Percentiles rank a stretch among this genome's conserved stretches.
Conservation (phyloP, 805 yeast genomes). For the Saccharomycopsis microspora region DNA sequence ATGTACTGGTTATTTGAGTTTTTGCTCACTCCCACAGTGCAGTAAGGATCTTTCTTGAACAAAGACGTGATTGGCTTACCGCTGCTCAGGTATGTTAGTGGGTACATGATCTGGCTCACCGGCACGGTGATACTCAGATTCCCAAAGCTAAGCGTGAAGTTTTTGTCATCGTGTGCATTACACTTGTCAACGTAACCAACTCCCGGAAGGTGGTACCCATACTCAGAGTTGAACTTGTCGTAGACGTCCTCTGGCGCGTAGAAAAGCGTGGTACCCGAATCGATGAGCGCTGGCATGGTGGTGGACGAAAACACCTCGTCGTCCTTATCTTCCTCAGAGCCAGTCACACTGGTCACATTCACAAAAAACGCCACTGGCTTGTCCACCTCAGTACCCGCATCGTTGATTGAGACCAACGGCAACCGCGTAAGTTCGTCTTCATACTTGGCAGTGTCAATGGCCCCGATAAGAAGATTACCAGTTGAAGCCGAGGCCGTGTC, state of each 20-base stretch:
- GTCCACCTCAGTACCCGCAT: slow-evolving; percentile 1
- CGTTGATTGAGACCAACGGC: slow-evolving; percentile 5
- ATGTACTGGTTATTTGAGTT: slow-evolving; percentile 16
- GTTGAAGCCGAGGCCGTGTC: slow-evolving; percentile 1
- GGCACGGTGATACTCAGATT: slow-evolving; percentile 3
- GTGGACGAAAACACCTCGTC: neutral
- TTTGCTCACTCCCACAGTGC: slow-evolving; percentile 7
- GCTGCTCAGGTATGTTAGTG: neutral
- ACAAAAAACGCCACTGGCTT: slow-evolving; percentile 16
- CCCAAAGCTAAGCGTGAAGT: slow-evolving; percentile 2
- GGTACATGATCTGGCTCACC: slow-evolving; percentile 3
- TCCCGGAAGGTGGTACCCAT: neutral
- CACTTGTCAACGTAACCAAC: slow-evolving; percentile 15
- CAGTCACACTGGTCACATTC: neutral
- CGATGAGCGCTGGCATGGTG: slow-evolving; percentile 29
- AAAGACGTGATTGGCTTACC: slow-evolving; percentile 1
- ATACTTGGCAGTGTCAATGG: slow-evolving; percentile 9
- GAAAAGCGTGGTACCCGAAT: slow-evolving; percentile 32
- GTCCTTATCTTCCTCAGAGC: neutral
- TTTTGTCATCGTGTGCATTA: neutral
- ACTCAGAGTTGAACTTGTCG: slow-evolving; percentile 17
- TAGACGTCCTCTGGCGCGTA: slow-evolving; percentile 31
- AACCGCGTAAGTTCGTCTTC: slow-evolving; percentile 2
- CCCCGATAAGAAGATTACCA: slow-evolving; percentile 13
- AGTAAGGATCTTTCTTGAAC: neutral